Conservation (phyloP, 73 alveolate species). For the Paramecium primaurelia region DNA sequence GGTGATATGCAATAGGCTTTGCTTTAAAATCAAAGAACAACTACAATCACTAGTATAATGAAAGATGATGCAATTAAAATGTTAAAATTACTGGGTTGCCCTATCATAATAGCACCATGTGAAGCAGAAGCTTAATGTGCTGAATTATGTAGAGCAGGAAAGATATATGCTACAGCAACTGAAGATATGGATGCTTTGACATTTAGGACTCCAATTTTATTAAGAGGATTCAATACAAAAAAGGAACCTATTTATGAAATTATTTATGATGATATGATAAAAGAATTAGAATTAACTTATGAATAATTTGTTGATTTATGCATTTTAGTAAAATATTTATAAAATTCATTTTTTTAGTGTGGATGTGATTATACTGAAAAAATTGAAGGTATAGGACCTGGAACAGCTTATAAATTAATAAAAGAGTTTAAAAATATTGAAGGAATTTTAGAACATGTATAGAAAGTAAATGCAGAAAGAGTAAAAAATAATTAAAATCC, state of each 20-base stretch:
- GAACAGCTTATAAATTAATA: slow-evolving; percentile 1
- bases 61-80: slow-evolving; percentile 89
- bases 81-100: slow-evolving; percentile 79
- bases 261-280: slow-evolving; percentile 72
- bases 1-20: slow-evolving; percentile 83
- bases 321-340: slow-evolving; percentile 54
- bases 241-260: slow-evolving; percentile 84
- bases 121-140: slow-evolving; percentile 98
- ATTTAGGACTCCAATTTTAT: slow-evolving; percentile 79
- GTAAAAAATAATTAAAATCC: neutral
- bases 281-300: slow-evolving; percentile 74
- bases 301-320: slow-evolving; percentile 94
- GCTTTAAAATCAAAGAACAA: slow-evolving; percentile 75
- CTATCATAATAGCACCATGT: slow-evolving; percentile 90
- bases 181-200: slow-evolving; percentile 96
- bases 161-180: slow-evolving; percentile 85
- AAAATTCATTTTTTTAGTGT: neutral
- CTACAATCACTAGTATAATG: slow-evolving; percentile 80
- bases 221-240: slow-evolving; percentile 86
- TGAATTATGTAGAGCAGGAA: slow-evolving; percentile 78
- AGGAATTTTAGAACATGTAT: neutral
- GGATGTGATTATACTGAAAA: slow-evolving; percentile 42
- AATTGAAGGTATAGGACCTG: slow-evolving; percentile 14
- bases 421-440: neutral
- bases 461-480: neutral